These are phyloP conservation scores for Excoecaria cochinchinensis DNA, from an alignment of 345 rosid genomes.

Conservation along the genomic window DNA sequence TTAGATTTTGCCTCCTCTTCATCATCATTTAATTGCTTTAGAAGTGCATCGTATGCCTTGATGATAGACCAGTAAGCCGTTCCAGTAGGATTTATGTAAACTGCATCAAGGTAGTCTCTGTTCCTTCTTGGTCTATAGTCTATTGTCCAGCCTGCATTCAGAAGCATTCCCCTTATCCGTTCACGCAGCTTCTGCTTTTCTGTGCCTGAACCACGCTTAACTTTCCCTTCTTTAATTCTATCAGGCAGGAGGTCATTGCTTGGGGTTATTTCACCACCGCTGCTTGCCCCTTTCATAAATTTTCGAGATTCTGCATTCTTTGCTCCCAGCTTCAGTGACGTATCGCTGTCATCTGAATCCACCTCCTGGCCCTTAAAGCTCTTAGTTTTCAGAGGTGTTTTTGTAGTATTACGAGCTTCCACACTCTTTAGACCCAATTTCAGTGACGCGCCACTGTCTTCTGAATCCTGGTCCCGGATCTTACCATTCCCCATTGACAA, in stretches of 20 bases:
- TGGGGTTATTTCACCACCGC: slow-evolving; percentile 43
- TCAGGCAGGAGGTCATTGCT: slow-evolving; percentile 37
- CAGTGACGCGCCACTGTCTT: slow-evolving; percentile 47
- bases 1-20: slow-evolving; percentile 24
- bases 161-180: slow-evolving; percentile 65
- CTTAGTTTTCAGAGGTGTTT: slow-evolving; percentile 18
- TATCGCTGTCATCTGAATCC: slow-evolving; percentile 33
- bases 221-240: slow-evolving; percentile 49
- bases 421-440: slow-evolving; percentile 38
- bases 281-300: slow-evolving; percentile 22
- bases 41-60: slow-evolving; percentile 40
- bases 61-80: slow-evolving; percentile 40
- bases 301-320: slow-evolving; percentile 6
- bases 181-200: slow-evolving; percentile 93
- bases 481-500: slow-evolving; percentile 38
- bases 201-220: slow-evolving; percentile 83
- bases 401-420: slow-evolving; percentile 35
- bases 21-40: slow-evolving; percentile 29
- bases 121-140: slow-evolving; percentile 40
- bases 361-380: slow-evolving; percentile 6
- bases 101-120: slow-evolving; percentile 39
- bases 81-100: slow-evolving; percentile 32
- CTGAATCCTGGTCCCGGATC: slow-evolving; percentile 43
- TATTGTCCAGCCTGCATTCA: slow-evolving; percentile 35
- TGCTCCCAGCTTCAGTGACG: slow-evolving; percentile 21